Evolutionary conservation across 2,329 filamentous ascomycete species (phyloP).

Genomic region (Aspergillus carbonarius): DNA sequence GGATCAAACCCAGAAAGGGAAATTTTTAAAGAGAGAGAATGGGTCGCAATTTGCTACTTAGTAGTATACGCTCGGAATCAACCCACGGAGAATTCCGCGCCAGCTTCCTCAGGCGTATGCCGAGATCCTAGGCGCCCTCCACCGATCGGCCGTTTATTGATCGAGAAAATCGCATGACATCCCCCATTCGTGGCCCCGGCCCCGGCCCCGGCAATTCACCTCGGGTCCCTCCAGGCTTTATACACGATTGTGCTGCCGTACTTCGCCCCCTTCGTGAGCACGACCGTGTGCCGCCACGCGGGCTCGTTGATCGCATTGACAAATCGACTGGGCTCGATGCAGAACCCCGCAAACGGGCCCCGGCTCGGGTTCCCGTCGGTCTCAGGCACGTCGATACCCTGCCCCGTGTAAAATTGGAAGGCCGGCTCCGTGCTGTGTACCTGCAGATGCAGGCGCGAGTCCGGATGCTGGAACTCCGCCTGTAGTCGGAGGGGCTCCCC

Average conservation of each 20-base stretch:
- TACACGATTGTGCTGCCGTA: conserved; percentile 84
- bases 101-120: not conserved
- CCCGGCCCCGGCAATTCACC: not conserved
- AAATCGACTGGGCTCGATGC: conserved; percentile 86
- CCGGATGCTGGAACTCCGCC: conserved; percentile 70
- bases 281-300: conserved; percentile 73
- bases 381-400: conserved; percentile 74
- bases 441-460: conserved; percentile 75
- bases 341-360: conserved; percentile 73
- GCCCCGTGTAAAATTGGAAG: conserved; percentile 96
- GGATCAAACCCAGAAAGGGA: not conserved
- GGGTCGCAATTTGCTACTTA: not conserved
- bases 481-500: conserved; percentile 63
- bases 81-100: not conserved
- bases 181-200: not conserved
- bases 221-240: conserved; percentile 71
- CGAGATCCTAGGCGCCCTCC: conserved; percentile 6
- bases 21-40: not conserved
- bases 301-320: conserved; percentile 84
- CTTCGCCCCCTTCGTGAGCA: conserved; percentile 79
- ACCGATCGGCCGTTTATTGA: not conserved
- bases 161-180: not conserved
- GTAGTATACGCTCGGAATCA: not conserved
- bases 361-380: conserved; percentile 61
- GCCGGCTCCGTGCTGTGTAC: conserved; percentile 89